These are phyloP conservation scores for Antitrichia curtipendula DNA, from an alignment of 225 moss, liverwort and hornwort species.

Conservation along the genomic window DNA sequence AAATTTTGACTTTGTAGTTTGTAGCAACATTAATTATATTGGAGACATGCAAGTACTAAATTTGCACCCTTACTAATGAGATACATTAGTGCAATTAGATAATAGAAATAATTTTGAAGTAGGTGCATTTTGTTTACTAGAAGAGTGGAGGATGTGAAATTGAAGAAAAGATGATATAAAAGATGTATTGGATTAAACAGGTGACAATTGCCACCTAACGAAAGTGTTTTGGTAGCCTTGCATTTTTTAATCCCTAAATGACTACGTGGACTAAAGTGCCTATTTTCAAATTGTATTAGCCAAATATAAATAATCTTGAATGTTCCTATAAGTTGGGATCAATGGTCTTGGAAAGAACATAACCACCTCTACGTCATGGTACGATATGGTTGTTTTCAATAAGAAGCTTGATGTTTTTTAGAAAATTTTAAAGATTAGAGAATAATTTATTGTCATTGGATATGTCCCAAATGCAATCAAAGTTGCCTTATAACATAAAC, in stretches of 20 bases:
- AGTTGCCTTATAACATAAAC: not conserved
- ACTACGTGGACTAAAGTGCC: not conserved
- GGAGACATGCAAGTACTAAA: rapidly evolving
- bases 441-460: not conserved
- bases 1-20: not conserved
- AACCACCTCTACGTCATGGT: too few species aligned
- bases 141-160: not conserved
- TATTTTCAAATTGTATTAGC: not conserved
- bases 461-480: not conserved
- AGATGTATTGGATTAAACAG: rapidly evolving
- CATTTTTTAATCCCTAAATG: not conserved
- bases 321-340: not conserved
- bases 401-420: not conserved
- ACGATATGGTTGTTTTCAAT: not conserved
- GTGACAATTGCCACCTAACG: not conserved
- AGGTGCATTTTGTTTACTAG: too few species aligned
- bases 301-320: not conserved
- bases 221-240: not conserved
- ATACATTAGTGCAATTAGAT: not conserved
- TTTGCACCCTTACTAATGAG: not conserved
- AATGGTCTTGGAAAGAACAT: rapidly evolving
- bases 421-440: not conserved
- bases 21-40: not conserved
- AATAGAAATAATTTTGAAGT: rapidly evolving
- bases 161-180: not conserved